Evolutionary conservation across 2,329 filamentous ascomycete species (phyloP).

Genomic region (Penicillium sp.): DNA sequence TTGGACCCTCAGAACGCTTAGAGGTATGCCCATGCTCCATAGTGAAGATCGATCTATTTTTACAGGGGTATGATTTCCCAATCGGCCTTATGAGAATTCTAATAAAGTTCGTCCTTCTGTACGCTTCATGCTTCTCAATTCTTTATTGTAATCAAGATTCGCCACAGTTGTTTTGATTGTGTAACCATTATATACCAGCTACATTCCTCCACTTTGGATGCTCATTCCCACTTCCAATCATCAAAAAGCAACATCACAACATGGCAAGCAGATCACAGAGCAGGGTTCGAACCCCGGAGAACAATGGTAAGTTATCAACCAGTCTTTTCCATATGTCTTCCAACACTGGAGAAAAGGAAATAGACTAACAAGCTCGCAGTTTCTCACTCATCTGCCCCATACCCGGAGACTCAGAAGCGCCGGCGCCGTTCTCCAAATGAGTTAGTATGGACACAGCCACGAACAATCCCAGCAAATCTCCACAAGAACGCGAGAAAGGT

Average conservation of each 20-base stretch:
- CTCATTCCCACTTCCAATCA: background rate
- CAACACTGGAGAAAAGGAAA: background rate
- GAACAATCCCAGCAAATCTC: background rate
- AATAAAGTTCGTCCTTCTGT: background rate
- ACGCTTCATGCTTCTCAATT: background rate
- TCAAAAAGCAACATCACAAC: background rate
- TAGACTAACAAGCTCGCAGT: background rate
- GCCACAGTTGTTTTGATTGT: background rate
- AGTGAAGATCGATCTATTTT: background rate
- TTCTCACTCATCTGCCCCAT: background rate
- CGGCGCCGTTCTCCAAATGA: background rate
- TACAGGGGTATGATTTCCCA: background rate
- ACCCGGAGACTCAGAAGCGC: background rate
- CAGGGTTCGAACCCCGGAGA: background rate
- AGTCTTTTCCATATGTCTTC: background rate
- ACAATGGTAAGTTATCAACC: background rate
- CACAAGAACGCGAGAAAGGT: background rate
- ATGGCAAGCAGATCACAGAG: background rate
- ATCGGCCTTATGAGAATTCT: background rate
- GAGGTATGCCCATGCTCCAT: background rate
- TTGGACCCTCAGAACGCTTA: background rate
- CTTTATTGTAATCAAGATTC: background rate
- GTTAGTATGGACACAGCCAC: slow-evolving; percentile 1
- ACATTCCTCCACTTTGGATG: background rate
- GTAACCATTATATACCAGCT: background rate